phyloP scores from a whole-genome alignment of 495 filamentous ascomycete genomes.

The Hypomontagnella monticulosa region DNA sequence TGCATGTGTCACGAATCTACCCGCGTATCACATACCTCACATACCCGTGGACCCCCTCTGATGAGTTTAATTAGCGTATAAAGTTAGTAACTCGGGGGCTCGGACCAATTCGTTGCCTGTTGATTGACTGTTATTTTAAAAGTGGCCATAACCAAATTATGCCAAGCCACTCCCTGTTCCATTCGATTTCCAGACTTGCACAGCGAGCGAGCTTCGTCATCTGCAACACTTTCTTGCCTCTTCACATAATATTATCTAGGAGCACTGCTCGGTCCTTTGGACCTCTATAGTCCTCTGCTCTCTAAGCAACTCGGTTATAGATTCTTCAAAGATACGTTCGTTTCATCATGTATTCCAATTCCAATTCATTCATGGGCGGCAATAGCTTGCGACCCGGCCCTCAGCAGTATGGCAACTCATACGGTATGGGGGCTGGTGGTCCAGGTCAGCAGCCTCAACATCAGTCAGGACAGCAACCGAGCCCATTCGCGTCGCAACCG shows the following conservation, averaged over 20 bases:
- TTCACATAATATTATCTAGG: constrained; percentile 22
- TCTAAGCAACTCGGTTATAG: constrained; percentile 16
- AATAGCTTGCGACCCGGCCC: constrained; percentile 78
- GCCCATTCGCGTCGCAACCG: constrained; percentile 67
- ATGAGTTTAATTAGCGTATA: background rate
- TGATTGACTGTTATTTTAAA: background rate
- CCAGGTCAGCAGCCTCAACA: constrained; percentile 69
- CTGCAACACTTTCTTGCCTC: constrained; percentile 33
- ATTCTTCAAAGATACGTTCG: constrained; percentile 3
- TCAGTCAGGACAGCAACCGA: constrained; percentile 66
- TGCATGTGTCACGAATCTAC: no score
- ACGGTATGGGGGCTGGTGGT: constrained; percentile 60
- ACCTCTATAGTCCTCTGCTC: constrained; percentile 22
- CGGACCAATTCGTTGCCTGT: constrained; percentile 1
- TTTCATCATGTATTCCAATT: constrained; percentile 82
- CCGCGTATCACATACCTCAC: no score
- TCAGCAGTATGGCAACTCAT: constrained; percentile 67
- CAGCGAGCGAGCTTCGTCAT: constrained; percentile 40
- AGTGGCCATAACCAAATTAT: background rate
- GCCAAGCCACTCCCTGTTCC: constrained; percentile 41
- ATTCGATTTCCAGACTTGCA: constrained; percentile 30
- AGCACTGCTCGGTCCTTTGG: constrained; percentile 31
- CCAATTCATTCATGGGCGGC: constrained; percentile 82
- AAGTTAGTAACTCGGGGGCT: constrained; percentile 7
- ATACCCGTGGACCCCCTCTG: no score